phyloP scores from a whole-genome alignment of 208 protist genomes.

The Trypanosoma congolense region DNA sequence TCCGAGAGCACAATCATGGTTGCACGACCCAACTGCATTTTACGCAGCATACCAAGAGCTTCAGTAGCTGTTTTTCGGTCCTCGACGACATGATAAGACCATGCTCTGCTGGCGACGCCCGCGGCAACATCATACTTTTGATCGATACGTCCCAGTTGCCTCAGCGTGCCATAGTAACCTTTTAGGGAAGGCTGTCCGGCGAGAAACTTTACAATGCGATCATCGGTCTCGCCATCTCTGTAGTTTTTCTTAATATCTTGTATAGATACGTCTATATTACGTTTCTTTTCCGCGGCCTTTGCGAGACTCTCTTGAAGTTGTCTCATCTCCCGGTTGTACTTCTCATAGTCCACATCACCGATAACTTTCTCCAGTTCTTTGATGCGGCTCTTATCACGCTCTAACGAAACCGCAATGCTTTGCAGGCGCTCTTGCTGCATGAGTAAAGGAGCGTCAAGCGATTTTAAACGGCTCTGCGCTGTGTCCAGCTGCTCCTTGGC shows the following conservation, averaged over 20 bases:
- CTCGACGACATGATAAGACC: slow-evolving; percentile 98
- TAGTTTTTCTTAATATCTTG: slow-evolving; percentile 76
- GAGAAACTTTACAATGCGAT: slow-evolving; percentile 83
- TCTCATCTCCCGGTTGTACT: slow-evolving; percentile 53
- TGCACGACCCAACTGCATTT: slow-evolving; percentile 92
- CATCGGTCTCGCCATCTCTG: slow-evolving; percentile 79
- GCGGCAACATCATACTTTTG: slow-evolving; percentile 97
- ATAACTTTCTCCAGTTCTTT: slow-evolving; percentile 49
- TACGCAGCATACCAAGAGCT: slow-evolving; percentile 91
- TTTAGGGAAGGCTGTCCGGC: slow-evolving; percentile 79
- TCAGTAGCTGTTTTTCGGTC: slow-evolving; percentile 84
- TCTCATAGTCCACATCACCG: slow-evolving; percentile 32
- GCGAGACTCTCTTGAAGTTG: slow-evolving; percentile 67
- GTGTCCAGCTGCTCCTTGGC: slow-evolving; percentile 50
- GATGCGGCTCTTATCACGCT: slow-evolving; percentile 29
- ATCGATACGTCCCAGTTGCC: slow-evolving; percentile 97
- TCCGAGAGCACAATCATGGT: slow-evolving; percentile 98
- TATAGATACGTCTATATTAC: slow-evolving; percentile 71
- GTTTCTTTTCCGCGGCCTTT: slow-evolving; percentile 62
- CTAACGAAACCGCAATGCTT: slow-evolving; percentile 28
- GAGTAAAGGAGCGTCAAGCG: slow-evolving; percentile 27
- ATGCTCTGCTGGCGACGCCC: slow-evolving; percentile 93
- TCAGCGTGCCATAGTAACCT: slow-evolving; percentile 95
- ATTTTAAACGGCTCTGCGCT: slow-evolving; percentile 33
- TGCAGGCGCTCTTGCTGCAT: slow-evolving; percentile 32